These are phyloP conservation scores for Hamigera avellanea DNA, from an alignment of 495 filamentous ascomycete genomes.

Conservation along the genomic window DNA sequence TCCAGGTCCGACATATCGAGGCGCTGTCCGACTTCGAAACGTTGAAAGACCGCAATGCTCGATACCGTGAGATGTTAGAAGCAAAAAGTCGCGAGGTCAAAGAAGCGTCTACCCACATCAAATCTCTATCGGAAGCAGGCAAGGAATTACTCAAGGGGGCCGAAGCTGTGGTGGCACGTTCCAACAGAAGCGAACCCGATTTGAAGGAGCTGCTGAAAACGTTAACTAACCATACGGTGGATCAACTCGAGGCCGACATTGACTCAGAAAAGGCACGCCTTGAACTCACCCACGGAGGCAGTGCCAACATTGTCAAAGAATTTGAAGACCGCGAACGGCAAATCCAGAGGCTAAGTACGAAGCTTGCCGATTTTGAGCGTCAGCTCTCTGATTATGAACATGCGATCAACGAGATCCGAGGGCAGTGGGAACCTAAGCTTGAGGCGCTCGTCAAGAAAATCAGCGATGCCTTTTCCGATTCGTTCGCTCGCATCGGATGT, in stretches of 20 bases:
- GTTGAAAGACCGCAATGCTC: conserved; percentile 48
- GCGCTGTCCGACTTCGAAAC: conserved; percentile 63
- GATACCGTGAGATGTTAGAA: conserved; percentile 43
- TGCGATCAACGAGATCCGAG: conserved; percentile 46
- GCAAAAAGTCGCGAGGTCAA: conserved; percentile 27
- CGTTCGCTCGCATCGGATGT: conserved; percentile 87
- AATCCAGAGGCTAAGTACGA: conserved; percentile 42
- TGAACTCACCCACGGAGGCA: conserved; percentile 68
- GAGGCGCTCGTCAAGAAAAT: conserved; percentile 70
- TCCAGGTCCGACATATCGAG: conserved; percentile 60
- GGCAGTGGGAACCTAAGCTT: conserved; percentile 71
- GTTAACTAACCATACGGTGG: conserved; percentile 37
- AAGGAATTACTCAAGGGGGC: conserved; percentile 24
- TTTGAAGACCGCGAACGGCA: conserved; percentile 58
- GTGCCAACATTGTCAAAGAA: conserved; percentile 62
- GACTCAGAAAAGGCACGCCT: conserved; percentile 61
- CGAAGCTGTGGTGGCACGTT: conserved; percentile 11
- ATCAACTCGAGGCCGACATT: conserved; percentile 64
- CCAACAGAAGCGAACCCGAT: conserved; percentile 10
- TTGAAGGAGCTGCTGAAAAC: conserved; percentile 18
- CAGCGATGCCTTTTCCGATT: conserved; percentile 78
- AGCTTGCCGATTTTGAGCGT: conserved; percentile 29
- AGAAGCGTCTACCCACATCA: conserved; percentile 19
- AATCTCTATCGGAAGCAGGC: conserved; percentile 18
- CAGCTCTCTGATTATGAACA: conserved; percentile 38